A percentile compares a stretch with the other conserved stretches of the same genome.
Evolutionary conservation across 257 asterid species (phyloP).

Genomic region (Echites panduratus): DNA sequence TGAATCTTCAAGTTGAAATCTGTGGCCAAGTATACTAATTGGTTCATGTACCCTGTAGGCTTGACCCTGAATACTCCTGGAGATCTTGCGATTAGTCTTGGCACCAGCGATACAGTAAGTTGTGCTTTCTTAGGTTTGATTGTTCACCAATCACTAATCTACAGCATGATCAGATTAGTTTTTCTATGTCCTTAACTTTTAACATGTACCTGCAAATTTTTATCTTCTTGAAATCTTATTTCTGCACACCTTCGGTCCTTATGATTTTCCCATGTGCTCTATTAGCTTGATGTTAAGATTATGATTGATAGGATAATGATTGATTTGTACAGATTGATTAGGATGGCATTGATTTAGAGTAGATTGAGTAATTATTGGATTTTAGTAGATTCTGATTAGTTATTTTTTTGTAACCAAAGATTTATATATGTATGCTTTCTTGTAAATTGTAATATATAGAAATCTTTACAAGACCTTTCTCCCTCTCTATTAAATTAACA

Average conservation of each 20-base stretch:
- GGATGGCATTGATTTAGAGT: too few species aligned
- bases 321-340: too few species aligned
- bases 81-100: slow-evolving; percentile 90
- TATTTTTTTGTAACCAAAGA: too few species aligned
- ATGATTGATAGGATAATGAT: too few species aligned
- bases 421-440: too few species aligned
- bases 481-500: too few species aligned
- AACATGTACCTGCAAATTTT: not conserved
- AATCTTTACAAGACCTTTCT: too few species aligned
- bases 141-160: not conserved
- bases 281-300: too few species aligned
- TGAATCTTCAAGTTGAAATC: not conserved
- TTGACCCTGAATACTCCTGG: slow-evolving; percentile 77
- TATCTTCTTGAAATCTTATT: not conserved
- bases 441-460: too few species aligned
- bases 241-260: not conserved
- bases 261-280: not conserved
- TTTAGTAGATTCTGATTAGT: too few species aligned
- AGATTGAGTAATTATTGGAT: too few species aligned
- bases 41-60: slow-evolving; percentile 35
- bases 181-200: not conserved
- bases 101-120: slow-evolving; percentile 94
- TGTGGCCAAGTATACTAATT: not conserved
- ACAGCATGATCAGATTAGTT: not conserved
- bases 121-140: slow-evolving; percentile 2